A percentile compares a stretch with the other conserved stretches of the same genome.
Conservation (phyloP, 2,329 filamentous ascomycete genomes). For the Paraphaeosphaeria minitans region DNA sequence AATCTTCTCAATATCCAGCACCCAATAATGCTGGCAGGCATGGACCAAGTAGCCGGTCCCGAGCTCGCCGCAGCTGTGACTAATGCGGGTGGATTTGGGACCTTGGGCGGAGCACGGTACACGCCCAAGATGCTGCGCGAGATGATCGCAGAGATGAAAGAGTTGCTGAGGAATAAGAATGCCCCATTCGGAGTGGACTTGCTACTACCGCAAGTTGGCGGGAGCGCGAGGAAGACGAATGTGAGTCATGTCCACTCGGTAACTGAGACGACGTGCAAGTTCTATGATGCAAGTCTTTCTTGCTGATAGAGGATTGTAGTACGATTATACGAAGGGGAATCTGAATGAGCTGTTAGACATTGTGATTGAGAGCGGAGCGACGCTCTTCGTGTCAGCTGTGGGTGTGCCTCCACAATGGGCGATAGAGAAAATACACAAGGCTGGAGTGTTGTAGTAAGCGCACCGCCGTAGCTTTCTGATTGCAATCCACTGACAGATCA, state of each 20-base stretch:
- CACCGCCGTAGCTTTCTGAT: conserved; percentile 18
- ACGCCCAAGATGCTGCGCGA: conserved; percentile 32
- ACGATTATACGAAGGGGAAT: conserved; percentile 42
- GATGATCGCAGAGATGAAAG: conserved; percentile 36
- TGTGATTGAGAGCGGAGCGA: conserved; percentile 41
- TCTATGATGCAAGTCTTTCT: not conserved
- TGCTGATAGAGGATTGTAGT: conserved; percentile 10
- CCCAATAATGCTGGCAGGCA: conserved; percentile 37
- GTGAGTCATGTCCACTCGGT: not conserved
- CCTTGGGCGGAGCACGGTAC: conserved; percentile 30
- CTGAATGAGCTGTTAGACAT: conserved; percentile 40
- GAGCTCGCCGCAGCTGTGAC: conserved; percentile 32
- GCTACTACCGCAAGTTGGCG: conserved; percentile 42
- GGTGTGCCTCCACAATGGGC: conserved; percentile 39
- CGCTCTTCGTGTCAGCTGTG: conserved; percentile 44
- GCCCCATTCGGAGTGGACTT: conserved; percentile 45
- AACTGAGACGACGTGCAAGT: not conserved
- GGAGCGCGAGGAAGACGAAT: conserved; percentile 42
- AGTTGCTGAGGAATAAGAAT: conserved; percentile 25
- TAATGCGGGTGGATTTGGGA: conserved; percentile 35
- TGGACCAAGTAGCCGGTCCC: conserved; percentile 31
- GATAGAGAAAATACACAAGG: conserved; percentile 39
- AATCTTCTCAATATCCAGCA: conserved; percentile 26
- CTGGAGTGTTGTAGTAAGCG: conserved; percentile 34
- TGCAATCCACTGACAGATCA: not conserved